phyloP scores from a whole-genome alignment of 202 grass and related monocot species.

The Digitaria exilis region DNA sequence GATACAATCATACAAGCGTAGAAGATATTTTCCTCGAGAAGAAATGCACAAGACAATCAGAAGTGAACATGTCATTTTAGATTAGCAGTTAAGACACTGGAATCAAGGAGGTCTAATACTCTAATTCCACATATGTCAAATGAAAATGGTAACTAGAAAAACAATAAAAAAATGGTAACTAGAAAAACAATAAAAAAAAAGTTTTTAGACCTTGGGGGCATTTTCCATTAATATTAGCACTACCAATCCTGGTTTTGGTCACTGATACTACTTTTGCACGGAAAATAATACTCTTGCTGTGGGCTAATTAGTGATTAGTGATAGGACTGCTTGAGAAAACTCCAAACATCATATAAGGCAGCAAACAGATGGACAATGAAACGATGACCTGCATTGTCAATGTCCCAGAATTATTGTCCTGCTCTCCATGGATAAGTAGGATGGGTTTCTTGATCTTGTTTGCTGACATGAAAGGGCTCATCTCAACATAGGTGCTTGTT shows the following conservation, averaged over 20 bases:
- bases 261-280: not conserved
- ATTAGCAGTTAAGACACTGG: not conserved
- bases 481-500: slow-evolving; percentile 80
- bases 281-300: slow-evolving; percentile 9
- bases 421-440: slow-evolving; percentile 96
- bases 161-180: no score
- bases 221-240: slow-evolving; percentile 6
- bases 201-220: not conserved
- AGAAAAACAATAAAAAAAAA: no score
- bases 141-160: slow-evolving; percentile 4
- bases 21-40: slow-evolving; percentile 15
- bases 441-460: slow-evolving; percentile 99
- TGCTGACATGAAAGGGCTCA: slow-evolving; percentile 99
- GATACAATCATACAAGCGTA: slow-evolving; percentile 1
- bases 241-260: not conserved
- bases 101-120: slow-evolving; percentile 20
- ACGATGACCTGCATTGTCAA: slow-evolving; percentile 90
- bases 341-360: slow-evolving; percentile 9
- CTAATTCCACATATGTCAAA: slow-evolving; percentile 15
- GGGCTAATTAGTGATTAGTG: slow-evolving; percentile 23
- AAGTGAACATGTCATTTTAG: not conserved
- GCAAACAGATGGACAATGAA: slow-evolving; percentile 17
- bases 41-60: not conserved
- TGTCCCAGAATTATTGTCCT: slow-evolving; percentile 98
- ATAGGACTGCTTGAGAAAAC: not conserved